A percentile compares a stretch with the other conserved stretches of the same genome.
These are phyloP conservation scores for Emmonsiellopsis sp. DNA, from an alignment of 2,329 filamentous ascomycete species.

Conservation along the genomic window DNA sequence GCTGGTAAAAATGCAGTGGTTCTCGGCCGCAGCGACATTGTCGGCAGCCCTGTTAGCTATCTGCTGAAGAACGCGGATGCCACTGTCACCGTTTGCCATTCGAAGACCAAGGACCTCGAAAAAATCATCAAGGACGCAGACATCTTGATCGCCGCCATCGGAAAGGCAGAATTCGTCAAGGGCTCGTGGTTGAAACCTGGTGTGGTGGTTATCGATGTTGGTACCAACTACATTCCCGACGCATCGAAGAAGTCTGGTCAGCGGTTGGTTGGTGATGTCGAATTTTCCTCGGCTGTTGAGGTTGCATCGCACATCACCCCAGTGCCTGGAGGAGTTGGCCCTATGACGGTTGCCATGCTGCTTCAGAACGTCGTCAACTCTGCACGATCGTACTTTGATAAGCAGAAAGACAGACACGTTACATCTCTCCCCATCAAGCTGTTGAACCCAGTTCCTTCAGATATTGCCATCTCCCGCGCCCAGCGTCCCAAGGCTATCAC, in stretches of 20 bases:
- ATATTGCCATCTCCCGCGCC: conserved; percentile 82
- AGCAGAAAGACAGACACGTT: conserved; percentile 70
- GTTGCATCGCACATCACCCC: conserved; percentile 92
- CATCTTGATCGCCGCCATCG: conserved; percentile 86
- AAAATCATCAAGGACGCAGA: conserved; percentile 75
- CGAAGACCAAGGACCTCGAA: conserved; percentile 66
- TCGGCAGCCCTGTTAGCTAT: conserved; percentile 93
- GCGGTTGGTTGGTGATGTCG: conserved; percentile 88
- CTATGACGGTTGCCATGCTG: conserved; percentile 98
- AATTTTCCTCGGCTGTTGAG: conserved; percentile 73
- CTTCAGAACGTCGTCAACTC: conserved; percentile 90
- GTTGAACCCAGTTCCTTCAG: conserved; percentile 76
- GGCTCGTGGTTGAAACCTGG: conserved; percentile 93
- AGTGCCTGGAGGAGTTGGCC: conserved; percentile 91
- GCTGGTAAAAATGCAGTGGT: conserved; percentile 91
- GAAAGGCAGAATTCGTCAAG: conserved; percentile 76
- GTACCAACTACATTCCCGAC: conserved; percentile 92
- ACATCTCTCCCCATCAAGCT: conserved; percentile 76
- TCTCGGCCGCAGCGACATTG: conserved; percentile 90
- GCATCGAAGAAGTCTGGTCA: conserved; percentile 84
- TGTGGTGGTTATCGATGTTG: conserved; percentile 93
- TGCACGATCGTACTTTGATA: conserved; percentile 70
- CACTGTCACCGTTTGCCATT: conserved; percentile 94
- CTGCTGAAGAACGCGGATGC: conserved; percentile 91
- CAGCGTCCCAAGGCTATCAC: conserved; percentile 92